Evolutionary conservation across 1,284 basidiomycete genomes (phyloP), one percentile per base, ranked within the genome.

Genomic region (Cystobasidium sp.): DNA sequence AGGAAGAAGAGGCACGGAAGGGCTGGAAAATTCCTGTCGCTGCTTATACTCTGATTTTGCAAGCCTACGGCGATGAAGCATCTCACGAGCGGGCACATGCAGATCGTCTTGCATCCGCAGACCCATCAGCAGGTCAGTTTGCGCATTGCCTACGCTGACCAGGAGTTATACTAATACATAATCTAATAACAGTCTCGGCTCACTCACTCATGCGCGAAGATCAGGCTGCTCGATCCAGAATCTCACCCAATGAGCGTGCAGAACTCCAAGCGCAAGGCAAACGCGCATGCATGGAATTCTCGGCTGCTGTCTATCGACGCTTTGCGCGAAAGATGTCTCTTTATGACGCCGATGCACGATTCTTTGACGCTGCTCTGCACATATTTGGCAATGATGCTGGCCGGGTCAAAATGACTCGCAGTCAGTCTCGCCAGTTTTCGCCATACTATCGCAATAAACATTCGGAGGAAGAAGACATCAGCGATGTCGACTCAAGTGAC

Each of bases 41-140:
- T 9, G 74, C 67, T 16, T 70, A 75, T 65, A 75, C 74, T 18
- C 41, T 63, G 10, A 70, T 69, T 49, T 39, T 75, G 22, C 68
- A 70, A 14, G 10, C 51, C 22, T 69, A 69, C 20, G 68, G 24
- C 7, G 47, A 44, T 6, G 67, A 75, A 41, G 67, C 67, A 39
- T 46, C 14, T 16, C 20, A 46, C 18, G 74, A 69, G 44, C n/a
- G 31, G 3, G 20, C 31, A 18, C 22, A 18, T 6, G 9, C 44
- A 31, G 31, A 31, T 31, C 31, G 31, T 31, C 31, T 31, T 31
- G 31, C 31, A 31, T 31, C 31, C 31, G 31, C 31, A 31, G 31
- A 31, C 5, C 31, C 31, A 31, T 31, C 31, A 31, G 31, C 31
- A 31, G 31, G 31, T 31, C 31, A 31, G 31, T 31, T 5, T 31